These are phyloP conservation scores for Gremmenia infestans DNA, from an alignment of 2,329 filamentous ascomycete genomes.

Conservation along the genomic window DNA sequence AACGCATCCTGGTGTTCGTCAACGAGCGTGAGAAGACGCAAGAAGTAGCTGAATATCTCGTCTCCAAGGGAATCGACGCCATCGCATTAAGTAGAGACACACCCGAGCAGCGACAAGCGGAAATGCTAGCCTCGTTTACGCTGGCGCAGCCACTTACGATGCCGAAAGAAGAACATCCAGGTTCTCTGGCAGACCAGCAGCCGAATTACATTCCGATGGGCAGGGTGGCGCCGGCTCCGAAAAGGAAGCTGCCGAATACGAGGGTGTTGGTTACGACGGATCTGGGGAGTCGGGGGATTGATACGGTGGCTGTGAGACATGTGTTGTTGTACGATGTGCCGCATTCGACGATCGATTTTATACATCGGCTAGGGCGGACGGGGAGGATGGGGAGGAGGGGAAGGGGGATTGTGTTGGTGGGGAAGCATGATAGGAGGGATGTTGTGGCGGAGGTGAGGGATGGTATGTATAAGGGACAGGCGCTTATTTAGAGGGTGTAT, in stretches of 20 bases:
- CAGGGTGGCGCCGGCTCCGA: constrained; percentile 20
- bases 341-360: constrained; percentile 96
- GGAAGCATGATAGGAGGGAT: constrained; percentile 83
- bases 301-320: constrained; percentile 84
- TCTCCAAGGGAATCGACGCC: constrained; percentile 82
- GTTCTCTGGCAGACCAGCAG: constrained; percentile 37
- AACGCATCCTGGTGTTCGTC: constrained; percentile 90
- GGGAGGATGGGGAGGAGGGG: constrained; percentile 90
- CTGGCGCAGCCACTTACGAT: constrained; percentile 33
- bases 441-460: constrained; percentile 88
- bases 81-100: constrained; percentile 82
- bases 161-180: constrained; percentile 33
- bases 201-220: constrained; percentile 30
- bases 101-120: constrained; percentile 67
- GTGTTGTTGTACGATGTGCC: constrained; percentile 97
- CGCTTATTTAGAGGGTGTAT: constrained; percentile 51
- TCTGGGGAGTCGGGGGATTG: constrained; percentile 85
- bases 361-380: constrained; percentile 87
- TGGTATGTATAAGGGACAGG: constrained; percentile 79
- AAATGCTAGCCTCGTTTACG: constrained; percentile 74
- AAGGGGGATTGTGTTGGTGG: constrained; percentile 83
- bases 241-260: constrained; percentile 58
- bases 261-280: constrained; percentile 95
- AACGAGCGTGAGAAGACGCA: constrained; percentile 90
- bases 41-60: constrained; percentile 73